Evolutionary conservation across 495 filamentous ascomycete genomes (phyloP), one percentile per base, ranked within the genome.

Genomic region (Trichocladium antarcticum): DNA sequence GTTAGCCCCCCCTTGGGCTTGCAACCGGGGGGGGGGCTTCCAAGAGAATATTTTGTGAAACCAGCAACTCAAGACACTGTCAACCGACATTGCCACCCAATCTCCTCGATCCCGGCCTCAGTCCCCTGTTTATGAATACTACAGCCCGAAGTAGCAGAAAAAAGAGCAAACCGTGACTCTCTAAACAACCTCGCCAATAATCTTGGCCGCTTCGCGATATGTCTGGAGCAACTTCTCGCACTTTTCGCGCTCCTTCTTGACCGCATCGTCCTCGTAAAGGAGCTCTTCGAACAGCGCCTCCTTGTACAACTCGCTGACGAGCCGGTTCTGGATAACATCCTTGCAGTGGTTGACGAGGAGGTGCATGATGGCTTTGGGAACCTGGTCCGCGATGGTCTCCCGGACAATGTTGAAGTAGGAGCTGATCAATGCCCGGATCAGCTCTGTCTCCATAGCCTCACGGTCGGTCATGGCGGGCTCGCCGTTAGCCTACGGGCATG

Each of bases 381-480:
- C 93, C 66, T 97, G 90, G 60, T 98, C 92, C 20, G 90, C 90
- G 56, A 96, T 95, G 32, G 85, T 87, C 62, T 98, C 92, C 45
- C 92, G 85, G 10, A 98, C 92, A 55, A 98, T 98, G 59, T 94
- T 89, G 74, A 98, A 98, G 66, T 98, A 98, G 1, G 88, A 95
- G 44, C 84, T 89, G 57, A 98, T 98, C 29, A 98, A 75, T 28
- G 89, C 85, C 28, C 90, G 87, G 61, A 98, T 98, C 20, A 98
- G 78, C 67, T 98, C 92, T 7, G 92, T 95, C 67, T 98, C 92
- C 72, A 98, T 83, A 22, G 90, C 80, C 71, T 98, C 92, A 40
- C 93, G 83, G 42, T 98, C 92, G 2, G 87, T 96, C 51, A 98
- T 78, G 50, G 85, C 86, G 11, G 88, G 87, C 61, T 94, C 85